phyloP scores from a whole-genome alignment of 1,139 yeast genomes.

The Magnusiomyces paraingens region DNA sequence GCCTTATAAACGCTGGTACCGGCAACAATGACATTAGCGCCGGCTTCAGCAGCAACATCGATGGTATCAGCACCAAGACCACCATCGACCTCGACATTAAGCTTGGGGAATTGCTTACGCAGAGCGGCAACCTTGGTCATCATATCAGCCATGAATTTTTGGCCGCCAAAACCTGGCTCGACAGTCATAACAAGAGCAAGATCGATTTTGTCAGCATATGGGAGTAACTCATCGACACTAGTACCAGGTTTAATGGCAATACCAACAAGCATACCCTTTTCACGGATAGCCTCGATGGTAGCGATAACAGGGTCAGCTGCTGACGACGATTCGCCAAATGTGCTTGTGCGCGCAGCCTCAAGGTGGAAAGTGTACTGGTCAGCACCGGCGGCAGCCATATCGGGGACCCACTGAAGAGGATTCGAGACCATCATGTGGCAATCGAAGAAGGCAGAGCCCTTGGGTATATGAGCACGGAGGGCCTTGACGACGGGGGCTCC shows the following conservation, averaged over 20 bases:
- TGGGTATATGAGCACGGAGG: conserved; percentile 71
- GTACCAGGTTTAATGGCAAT: conserved; percentile 95
- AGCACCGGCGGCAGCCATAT: conserved; percentile 91
- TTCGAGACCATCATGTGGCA: conserved; percentile 98
- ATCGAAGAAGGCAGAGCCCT: conserved; percentile 74
- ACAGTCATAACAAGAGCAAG: conserved; percentile 97
- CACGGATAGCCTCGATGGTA: conserved; percentile 65
- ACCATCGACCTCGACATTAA: conserved; percentile 95
- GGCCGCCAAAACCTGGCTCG: conserved; percentile 99
- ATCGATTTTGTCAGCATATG: conserved; percentile 70
- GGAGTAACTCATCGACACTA: conserved; percentile 74
- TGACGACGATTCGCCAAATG: conserved; percentile 4
- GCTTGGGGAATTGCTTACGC: conserved; percentile 64
- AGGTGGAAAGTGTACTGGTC: conserved; percentile 95
- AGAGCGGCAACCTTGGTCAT: conserved; percentile 87
- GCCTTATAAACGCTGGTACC: conserved; percentile 94
- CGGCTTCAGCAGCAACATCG: conserved; percentile 81
- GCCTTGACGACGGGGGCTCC: conserved; percentile 87
- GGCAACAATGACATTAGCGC: conserved; percentile 97
- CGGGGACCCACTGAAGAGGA: conserved; percentile 93
- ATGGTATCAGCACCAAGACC: conserved; percentile 86
- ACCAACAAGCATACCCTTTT: conserved; percentile 85
- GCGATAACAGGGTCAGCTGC: conserved; percentile 52
- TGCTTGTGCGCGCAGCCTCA: conserved; percentile 58
- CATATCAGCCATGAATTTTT: conserved; percentile 90